Conservation (phyloP, 345 rosid genomes). For the Nasturtium officinale region DNA sequence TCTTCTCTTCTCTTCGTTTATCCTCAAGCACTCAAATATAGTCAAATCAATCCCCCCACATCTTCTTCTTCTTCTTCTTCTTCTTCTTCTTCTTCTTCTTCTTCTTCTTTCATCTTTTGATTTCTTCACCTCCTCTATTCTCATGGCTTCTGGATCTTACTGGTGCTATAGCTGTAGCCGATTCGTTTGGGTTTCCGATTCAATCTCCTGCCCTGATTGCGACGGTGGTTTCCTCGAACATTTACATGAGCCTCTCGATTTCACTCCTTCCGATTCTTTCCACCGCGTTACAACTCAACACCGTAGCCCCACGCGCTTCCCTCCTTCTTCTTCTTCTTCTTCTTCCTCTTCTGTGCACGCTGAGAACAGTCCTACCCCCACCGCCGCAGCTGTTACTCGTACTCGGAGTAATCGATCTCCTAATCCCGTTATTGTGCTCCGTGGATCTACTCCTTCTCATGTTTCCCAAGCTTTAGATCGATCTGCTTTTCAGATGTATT, state of each 20-base stretch:
- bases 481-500: conserved; percentile 66
- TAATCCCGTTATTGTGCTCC: conserved; percentile 81
- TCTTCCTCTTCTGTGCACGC: conserved; percentile 31
- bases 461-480: conserved; percentile 42
- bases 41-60: conserved; percentile 21
- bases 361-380: conserved; percentile 7
- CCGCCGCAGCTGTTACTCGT: not conserved
- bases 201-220: conserved; percentile 76
- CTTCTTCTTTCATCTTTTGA: not conserved
- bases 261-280: conserved; percentile 40
- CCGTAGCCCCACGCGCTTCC: conserved; percentile 49
- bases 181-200: conserved; percentile 54
- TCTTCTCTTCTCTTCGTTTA: conserved; percentile 2
- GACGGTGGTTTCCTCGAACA: conserved; percentile 78
- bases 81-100: not conserved
- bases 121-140: conserved; percentile 14
- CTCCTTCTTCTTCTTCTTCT: conserved; percentile 23
- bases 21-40: conserved; percentile 5
- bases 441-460: conserved; percentile 53
- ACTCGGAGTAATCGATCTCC: conserved; percentile 57
- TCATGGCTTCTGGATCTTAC: conserved; percentile 68
- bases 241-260: conserved; percentile 50
- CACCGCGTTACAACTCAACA: conserved; percentile 24
- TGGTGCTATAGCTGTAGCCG: conserved; percentile 93
- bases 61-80: not conserved